Evolutionary conservation across 345 rosid genomes (phyloP).

Genomic region (Rhodamnia argentea): DNA sequence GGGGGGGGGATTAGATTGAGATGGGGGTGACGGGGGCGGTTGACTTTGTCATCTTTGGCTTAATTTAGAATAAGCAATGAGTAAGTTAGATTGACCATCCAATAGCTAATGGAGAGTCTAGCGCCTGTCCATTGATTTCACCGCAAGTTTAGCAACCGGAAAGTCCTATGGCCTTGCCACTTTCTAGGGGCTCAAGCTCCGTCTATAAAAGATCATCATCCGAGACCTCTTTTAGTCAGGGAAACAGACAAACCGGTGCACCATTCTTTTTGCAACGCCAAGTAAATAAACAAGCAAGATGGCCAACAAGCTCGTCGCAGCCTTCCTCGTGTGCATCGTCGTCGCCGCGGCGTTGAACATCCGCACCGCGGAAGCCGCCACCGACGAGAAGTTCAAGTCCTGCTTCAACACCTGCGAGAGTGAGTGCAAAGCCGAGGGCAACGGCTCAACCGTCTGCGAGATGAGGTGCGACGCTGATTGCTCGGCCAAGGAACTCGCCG

Average conservation of each 20-base stretch:
- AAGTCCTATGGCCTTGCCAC: background rate
- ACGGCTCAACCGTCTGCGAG: background rate
- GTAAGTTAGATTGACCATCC: background rate
- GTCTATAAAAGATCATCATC: background rate
- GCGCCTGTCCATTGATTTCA: background rate
- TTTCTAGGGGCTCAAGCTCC: background rate
- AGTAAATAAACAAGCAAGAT: background rate
- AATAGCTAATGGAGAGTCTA: background rate
- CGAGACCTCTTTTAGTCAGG: background rate
- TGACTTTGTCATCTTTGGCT: background rate
- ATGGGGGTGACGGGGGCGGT: background rate
- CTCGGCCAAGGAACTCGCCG: background rate
- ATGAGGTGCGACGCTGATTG: background rate
- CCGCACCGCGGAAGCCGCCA: background rate
- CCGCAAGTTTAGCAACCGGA: background rate
- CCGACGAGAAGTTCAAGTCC: background rate
- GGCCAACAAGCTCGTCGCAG: conserved; percentile 17
- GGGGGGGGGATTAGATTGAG: background rate
- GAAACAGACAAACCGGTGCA: background rate
- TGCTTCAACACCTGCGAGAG: background rate
- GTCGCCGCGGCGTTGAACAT: conserved; percentile 2
- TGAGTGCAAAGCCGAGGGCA: background rate
- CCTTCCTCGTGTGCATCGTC: conserved; percentile 11
- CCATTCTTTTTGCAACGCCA: background rate
- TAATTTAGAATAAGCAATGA: background rate